Conservation (phyloP, 345 rosid genomes). For the Arabis alpina region DNA sequence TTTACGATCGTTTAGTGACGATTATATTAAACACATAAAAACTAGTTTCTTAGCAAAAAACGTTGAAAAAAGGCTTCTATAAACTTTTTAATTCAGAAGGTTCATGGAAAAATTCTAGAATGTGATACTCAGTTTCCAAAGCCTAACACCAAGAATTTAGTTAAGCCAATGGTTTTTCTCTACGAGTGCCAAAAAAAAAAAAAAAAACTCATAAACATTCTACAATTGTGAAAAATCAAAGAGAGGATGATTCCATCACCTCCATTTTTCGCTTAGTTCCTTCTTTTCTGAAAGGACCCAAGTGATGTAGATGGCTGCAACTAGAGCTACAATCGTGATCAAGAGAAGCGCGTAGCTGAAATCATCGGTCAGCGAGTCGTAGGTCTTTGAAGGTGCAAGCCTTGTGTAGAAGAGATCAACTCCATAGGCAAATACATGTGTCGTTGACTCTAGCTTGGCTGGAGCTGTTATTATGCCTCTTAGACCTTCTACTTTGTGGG, state of each 20-base stretch:
- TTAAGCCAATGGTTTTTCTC: slow-evolving; percentile 33
- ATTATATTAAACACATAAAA: neutral
- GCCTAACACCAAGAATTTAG: slow-evolving; percentile 30
- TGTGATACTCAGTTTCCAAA: slow-evolving; percentile 36
- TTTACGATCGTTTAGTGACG: too few species aligned
- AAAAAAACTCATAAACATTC: slow-evolving; percentile 34
- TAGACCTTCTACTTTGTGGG: slow-evolving; percentile 85
- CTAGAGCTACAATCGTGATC: slow-evolving; percentile 79
- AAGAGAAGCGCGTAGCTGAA: slow-evolving; percentile 91
- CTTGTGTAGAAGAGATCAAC: slow-evolving; percentile 89
- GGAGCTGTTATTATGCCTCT: slow-evolving; percentile 81
- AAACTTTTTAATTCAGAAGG: slow-evolving; percentile 24
- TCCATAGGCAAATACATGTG: slow-evolving; percentile 87
- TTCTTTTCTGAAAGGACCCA: slow-evolving; percentile 90
- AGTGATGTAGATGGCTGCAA: slow-evolving; percentile 83
- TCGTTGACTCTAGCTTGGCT: slow-evolving; percentile 95
- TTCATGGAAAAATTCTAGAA: slow-evolving; percentile 30
- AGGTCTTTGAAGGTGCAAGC: slow-evolving; percentile 94
- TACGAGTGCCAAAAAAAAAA: slow-evolving; percentile 5
- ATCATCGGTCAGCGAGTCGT: slow-evolving; percentile 95
- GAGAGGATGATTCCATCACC: slow-evolving; percentile 47
- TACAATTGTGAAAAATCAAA: slow-evolving; percentile 5
- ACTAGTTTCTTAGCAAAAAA: neutral
- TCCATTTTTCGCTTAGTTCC: slow-evolving; percentile 89
- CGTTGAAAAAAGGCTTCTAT: slow-evolving; percentile 22